A percentile compares a stretch with the other conserved stretches of the same genome.
phyloP scores from a whole-genome alignment of 768 basidiomycete species.

The Boletus insuetus region DNA sequence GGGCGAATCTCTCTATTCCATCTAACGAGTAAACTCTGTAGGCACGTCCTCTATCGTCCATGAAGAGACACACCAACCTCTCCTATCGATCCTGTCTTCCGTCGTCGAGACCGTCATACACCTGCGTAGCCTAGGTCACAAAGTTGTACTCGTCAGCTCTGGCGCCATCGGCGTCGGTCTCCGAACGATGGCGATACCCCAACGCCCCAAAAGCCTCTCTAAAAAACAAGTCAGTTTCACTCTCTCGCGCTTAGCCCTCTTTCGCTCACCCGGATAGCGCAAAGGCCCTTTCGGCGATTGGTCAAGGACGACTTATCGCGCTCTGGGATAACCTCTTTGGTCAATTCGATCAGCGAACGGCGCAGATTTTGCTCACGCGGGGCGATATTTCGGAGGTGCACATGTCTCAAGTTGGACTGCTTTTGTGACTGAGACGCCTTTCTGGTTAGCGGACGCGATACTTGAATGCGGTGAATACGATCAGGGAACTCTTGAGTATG shows the following conservation, averaged over 20 bases:
- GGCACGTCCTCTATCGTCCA: conserved; percentile 97
- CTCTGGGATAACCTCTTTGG: conserved; percentile 97
- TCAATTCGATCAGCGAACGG: conserved; percentile 91
- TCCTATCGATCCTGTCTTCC: conserved; percentile 87
- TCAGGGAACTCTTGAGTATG: conserved; percentile 87
- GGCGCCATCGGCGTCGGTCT: conserved; percentile 98
- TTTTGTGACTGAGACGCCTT: conserved; percentile 3
- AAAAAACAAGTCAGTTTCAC: conserved; percentile 79
- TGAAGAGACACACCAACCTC: conserved; percentile 87
- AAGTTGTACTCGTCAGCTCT: conserved; percentile 92
- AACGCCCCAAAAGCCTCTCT: conserved; percentile 76
- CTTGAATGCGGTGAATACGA: conserved; percentile 93
- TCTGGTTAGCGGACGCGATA: conserved; percentile 81
- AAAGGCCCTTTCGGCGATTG: conserved; percentile 94
- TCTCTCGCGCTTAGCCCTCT: not conserved
- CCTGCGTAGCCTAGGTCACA: conserved; percentile 79
- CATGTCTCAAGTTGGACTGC: not conserved
- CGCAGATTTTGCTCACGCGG: conserved; percentile 89
- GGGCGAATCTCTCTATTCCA: not conserved
- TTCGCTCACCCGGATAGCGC: conserved; percentile 21
- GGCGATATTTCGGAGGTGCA: conserved; percentile 96
- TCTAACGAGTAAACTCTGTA: conserved; percentile 11
- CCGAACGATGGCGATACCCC: conserved; percentile 83
- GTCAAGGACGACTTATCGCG: conserved; percentile 93
- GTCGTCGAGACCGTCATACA: conserved; percentile 88